Percentiles rank a stretch among this genome's conserved stretches.
Conservation (phyloP, 495 filamentous ascomycete genomes). For the Hypoxylon perforatum region DNA sequence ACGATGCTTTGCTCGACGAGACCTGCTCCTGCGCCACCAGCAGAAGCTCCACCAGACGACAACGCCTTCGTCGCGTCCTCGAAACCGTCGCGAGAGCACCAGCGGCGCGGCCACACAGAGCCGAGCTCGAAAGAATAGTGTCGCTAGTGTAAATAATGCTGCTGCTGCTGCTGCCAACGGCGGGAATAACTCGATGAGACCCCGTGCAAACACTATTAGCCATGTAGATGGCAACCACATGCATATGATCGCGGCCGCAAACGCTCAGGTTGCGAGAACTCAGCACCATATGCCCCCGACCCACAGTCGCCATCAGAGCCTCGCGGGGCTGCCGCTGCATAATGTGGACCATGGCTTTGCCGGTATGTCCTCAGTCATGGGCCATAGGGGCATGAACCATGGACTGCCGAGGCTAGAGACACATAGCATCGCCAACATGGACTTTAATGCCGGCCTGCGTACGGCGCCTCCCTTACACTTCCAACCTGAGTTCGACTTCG, state of each 20-base stretch:
- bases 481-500: conserved; percentile 77
- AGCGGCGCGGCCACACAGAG: conserved; percentile 74
- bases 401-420: conserved; percentile 88
- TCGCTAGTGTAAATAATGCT: conserved; percentile 67
- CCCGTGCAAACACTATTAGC: conserved; percentile 95
- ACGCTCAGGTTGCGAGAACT: conserved; percentile 62
- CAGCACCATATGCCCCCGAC: conserved; percentile 62
- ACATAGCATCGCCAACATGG: conserved; percentile 63
- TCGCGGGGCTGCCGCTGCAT: conserved; percentile 72
- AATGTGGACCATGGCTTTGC: conserved; percentile 67
- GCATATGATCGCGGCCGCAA: conserved; percentile 72
- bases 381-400: conserved; percentile 70
- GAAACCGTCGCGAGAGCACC: conserved; percentile 86
- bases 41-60: conserved; percentile 99
- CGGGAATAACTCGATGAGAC: conserved; percentile 76
- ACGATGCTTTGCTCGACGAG: conserved; percentile 93
- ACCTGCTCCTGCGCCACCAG: conserved; percentile 93
- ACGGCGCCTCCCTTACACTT: conserved; percentile 84
- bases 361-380: conserved; percentile 75
- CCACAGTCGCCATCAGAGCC: conserved; percentile 73
- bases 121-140: conserved; percentile 91
- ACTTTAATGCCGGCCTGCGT: conserved; percentile 74
- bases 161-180: conserved; percentile 54
- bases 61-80: conserved; percentile 86
- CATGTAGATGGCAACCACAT: conserved; percentile 86